A percentile compares a stretch with the other conserved stretches of the same genome.
Conservation (phyloP, 495 filamentous ascomycete genomes). For the Daldinia decipiens region DNA sequence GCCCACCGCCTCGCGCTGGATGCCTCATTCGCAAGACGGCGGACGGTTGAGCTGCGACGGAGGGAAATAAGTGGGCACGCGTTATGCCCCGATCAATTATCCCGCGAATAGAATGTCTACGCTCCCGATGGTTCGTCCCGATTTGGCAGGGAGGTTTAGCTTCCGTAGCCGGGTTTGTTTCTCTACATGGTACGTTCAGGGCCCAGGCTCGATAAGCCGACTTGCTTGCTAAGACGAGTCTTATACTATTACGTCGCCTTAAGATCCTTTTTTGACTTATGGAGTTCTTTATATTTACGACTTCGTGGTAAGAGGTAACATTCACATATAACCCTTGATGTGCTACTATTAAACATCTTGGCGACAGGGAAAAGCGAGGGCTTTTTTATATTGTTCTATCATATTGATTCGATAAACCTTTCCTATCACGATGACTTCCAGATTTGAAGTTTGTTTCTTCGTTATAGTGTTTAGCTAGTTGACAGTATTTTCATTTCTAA, state of each 20-base stretch:
- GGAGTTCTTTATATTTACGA: neutral
- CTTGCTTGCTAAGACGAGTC: neutral
- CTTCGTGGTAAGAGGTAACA: neutral
- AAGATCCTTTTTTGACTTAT: neutral
- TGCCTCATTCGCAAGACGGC: slow-evolving; percentile 20
- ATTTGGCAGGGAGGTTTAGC: slow-evolving; percentile 38
- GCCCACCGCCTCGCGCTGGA: slow-evolving; percentile 18
- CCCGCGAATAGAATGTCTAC: slow-evolving; percentile 31
- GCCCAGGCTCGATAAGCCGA: slow-evolving; percentile 14
- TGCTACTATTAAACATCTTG: neutral
- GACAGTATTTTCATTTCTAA: too few species aligned
- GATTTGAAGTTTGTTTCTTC: too few species aligned
- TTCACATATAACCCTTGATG: neutral
- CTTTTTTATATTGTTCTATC: neutral
- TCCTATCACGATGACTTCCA: too few species aligned
- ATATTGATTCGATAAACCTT: too few species aligned
- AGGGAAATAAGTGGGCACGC: slow-evolving; percentile 13
- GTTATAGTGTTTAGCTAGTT: too few species aligned
- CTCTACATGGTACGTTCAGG: slow-evolving; percentile 10
- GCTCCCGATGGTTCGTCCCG: slow-evolving; percentile 18
- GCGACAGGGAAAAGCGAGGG: neutral
- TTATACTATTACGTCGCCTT: neutral
- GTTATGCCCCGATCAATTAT: slow-evolving; percentile 1
- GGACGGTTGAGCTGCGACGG: slow-evolving; percentile 3
- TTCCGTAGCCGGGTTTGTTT: slow-evolving; percentile 18